These are phyloP conservation scores for Erigeron canadensis DNA, from an alignment of 129 eudicot genomes.

Conservation along the genomic window DNA sequence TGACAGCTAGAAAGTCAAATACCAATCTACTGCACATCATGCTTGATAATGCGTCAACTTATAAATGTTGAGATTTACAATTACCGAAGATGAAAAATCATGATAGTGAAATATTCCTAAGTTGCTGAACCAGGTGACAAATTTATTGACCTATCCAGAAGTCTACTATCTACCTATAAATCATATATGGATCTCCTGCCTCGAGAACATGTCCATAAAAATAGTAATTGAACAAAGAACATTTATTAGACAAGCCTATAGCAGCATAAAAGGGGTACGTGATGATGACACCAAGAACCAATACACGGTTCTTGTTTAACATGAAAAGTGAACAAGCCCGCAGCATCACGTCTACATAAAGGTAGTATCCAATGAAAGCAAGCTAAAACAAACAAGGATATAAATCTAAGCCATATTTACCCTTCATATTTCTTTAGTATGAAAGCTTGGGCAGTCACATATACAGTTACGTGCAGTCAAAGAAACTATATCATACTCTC, in stretches of 20 bases:
- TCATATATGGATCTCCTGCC: conserved; percentile 4
- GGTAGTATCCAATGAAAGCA: not conserved
- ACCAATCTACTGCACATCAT: too few species aligned
- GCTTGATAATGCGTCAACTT: not conserved
- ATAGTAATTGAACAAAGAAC: conserved; percentile 8
- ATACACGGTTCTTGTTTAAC: not conserved
- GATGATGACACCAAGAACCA: conserved; percentile 14
- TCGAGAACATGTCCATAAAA: conserved; percentile 4
- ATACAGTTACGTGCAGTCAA: not conserved
- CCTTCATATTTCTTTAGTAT: not conserved
- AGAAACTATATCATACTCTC: not conserved
- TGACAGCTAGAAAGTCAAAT: not conserved
- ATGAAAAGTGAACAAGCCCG: not conserved
- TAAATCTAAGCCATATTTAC: not conserved
- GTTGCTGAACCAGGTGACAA: conserved; percentile 8
- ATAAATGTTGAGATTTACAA: not conserved
- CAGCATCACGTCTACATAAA: not conserved
- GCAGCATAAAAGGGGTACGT: not conserved
- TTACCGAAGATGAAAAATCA: not conserved
- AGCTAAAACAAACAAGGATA: conserved; percentile 8
- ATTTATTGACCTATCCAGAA: conserved; percentile 13
- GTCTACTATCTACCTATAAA: conserved; percentile 7
- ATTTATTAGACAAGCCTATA: conserved; percentile 10
- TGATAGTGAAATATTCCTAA: not conserved
- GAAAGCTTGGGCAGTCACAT: not conserved